Percentiles rank a stretch among this genome's conserved stretches.
Conservation (phyloP, 2,329 filamentous ascomycete species). For the Microcyclosporella mali region DNA sequence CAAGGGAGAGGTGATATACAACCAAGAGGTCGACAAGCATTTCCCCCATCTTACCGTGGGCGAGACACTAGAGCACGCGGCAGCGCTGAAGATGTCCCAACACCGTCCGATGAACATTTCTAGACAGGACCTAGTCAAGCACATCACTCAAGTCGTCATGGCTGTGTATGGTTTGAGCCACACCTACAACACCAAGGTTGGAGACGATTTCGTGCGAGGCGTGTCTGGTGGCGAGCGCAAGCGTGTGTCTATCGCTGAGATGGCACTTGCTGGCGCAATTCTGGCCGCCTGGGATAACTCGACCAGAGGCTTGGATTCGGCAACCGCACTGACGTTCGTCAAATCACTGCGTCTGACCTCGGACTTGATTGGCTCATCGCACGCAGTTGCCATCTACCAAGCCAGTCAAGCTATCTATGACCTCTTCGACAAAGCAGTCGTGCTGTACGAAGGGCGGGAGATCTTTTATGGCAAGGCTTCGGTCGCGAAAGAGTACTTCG, state of each 20-base stretch:
- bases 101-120: slow-evolving; percentile 31
- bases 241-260: slow-evolving; percentile 56
- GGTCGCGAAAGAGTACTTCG: slow-evolving; percentile 59
- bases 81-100: slow-evolving; percentile 46
- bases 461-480: slow-evolving; percentile 66
- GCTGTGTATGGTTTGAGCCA: slow-evolving; percentile 50
- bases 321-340: slow-evolving; percentile 55
- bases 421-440: slow-evolving; percentile 66
- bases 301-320: slow-evolving; percentile 48
- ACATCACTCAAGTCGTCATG: slow-evolving; percentile 48
- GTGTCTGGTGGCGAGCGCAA: slow-evolving; percentile 52
- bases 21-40: slow-evolving; percentile 46
- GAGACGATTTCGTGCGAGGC: slow-evolving; percentile 55
- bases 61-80: slow-evolving; percentile 52
- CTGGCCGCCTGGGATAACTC: slow-evolving; percentile 43
- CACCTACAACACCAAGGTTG: slow-evolving; percentile 51
- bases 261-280: slow-evolving; percentile 36
- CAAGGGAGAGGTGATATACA: slow-evolving; percentile 43
- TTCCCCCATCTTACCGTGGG: slow-evolving; percentile 54
- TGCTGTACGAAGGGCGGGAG: slow-evolving; percentile 69
- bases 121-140: slow-evolving; percentile 41
- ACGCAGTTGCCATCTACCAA: slow-evolving; percentile 55
- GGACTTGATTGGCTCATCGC: slow-evolving; percentile 45
- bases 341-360: slow-evolving; percentile 47
- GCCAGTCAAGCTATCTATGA: slow-evolving; percentile 50